These are phyloP conservation scores for Pyricularia grisea DNA, from an alignment of 2,329 filamentous ascomycete genomes.

Conservation along the genomic window DNA sequence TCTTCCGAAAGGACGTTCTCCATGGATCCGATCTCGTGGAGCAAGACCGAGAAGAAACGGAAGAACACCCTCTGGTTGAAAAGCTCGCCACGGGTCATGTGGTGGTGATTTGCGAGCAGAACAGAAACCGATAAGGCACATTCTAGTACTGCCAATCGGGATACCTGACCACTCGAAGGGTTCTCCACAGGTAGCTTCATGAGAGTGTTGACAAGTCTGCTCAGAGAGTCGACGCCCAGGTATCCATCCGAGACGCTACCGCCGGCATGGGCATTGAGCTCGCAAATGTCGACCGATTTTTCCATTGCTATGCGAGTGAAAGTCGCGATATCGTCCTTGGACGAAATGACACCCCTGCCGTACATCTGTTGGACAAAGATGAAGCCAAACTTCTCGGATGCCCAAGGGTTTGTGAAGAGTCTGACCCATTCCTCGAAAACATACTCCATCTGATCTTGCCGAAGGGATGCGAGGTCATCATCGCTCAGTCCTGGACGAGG, in stretches of 20 bases:
- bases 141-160: constrained; percentile 64
- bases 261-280: constrained; percentile 55
- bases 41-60: constrained; percentile 72
- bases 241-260: constrained; percentile 50
- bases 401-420: constrained; percentile 67
- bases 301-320: constrained; percentile 81
- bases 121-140: constrained; percentile 69
- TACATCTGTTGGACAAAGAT: constrained; percentile 83
- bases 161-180: constrained; percentile 46
- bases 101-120: constrained; percentile 77
- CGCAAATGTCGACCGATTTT: constrained; percentile 66
- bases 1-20: constrained; percentile 10
- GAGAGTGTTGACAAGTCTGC: constrained; percentile 68
- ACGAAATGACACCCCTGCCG: constrained; percentile 60
- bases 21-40: constrained; percentile 57
- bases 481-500: constrained; percentile 34
- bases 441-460: constrained; percentile 83
- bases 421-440: constrained; percentile 93
- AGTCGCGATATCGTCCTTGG: constrained; percentile 64
- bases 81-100: constrained; percentile 67
- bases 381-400: constrained; percentile 59
- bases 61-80: constrained; percentile 90
- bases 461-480: constrained; percentile 47
- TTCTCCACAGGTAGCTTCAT: constrained; percentile 61
- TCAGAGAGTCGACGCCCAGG: constrained; percentile 66